Evolutionary conservation across 306 rosid species (phyloP).

Genomic region (Casuarina glauca): DNA sequence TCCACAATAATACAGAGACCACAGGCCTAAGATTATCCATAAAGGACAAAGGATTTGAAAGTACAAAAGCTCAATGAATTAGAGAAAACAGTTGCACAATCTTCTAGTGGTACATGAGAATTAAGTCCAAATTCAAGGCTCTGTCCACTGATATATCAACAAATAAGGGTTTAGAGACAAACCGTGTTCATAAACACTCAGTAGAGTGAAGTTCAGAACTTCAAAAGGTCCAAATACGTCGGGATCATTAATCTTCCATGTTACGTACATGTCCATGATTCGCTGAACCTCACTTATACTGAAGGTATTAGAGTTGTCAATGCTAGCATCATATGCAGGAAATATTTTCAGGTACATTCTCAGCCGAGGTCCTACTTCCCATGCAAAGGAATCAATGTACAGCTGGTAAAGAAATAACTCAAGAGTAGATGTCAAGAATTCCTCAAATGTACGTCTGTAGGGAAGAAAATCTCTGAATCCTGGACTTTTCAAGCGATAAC

Average conservation of each 20-base stretch:
- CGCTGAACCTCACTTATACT: constrained; percentile 54
- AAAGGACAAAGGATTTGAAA: not conserved
- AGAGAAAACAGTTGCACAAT: constrained; percentile 6
- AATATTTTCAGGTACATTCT: constrained; percentile 69
- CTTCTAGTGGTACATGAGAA: constrained; percentile 19
- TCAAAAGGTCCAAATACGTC: constrained; percentile 90
- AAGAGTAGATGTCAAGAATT: constrained; percentile 48
- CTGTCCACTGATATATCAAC: constrained; percentile 22
- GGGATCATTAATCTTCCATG: constrained; percentile 53
- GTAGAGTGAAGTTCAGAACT: constrained; percentile 67
- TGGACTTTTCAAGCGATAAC: constrained; percentile 90
- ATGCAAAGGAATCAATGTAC: constrained; percentile 45
- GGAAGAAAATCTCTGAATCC: constrained; percentile 83
- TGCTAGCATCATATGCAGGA: constrained; percentile 41
- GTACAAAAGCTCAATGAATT: not conserved
- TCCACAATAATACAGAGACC: not conserved
- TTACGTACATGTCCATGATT: constrained; percentile 30
- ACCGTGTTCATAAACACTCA: constrained; percentile 54
- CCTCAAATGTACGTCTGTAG: constrained; percentile 29
- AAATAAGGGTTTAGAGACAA: constrained; percentile 36
- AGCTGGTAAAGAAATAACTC: constrained; percentile 51
- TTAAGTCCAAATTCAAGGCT: constrained; percentile 6
- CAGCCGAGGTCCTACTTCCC: constrained; percentile 88
- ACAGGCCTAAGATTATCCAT: not conserved
- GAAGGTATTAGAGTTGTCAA: constrained; percentile 22